Conservation (phyloP, 768 basidiomycete genomes). For the Hemileccinum impolitum region DNA sequence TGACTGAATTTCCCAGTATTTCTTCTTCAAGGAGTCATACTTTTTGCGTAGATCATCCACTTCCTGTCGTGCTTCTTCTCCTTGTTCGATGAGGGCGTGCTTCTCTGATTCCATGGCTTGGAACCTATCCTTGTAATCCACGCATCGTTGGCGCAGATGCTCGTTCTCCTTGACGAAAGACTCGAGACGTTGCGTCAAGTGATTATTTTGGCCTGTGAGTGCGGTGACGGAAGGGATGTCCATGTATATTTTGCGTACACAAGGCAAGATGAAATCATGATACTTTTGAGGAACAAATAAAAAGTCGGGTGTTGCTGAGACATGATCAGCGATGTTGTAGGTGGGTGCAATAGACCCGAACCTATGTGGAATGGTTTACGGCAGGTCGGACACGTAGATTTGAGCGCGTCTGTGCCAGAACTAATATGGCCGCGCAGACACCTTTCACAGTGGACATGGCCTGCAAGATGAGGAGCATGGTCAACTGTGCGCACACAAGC, state of each 20-base stretch:
- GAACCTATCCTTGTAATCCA: constrained; percentile 36
- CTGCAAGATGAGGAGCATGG: constrained; percentile 38
- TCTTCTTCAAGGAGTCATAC: constrained; percentile 30
- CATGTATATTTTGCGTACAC: constrained; percentile 54
- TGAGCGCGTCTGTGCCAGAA: constrained; percentile 29
- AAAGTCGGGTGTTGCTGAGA: constrained; percentile 46
- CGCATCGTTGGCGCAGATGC: constrained; percentile 41
- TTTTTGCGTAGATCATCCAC: constrained; percentile 36
- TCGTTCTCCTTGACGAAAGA: constrained; percentile 41
- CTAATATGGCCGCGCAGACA: constrained; percentile 44
- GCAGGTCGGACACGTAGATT: constrained; percentile 59
- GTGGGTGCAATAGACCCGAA: constrained; percentile 27
- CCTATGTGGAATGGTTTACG: constrained; percentile 52
- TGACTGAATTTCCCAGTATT: constrained; percentile 14
- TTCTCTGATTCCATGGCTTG: constrained; percentile 33
- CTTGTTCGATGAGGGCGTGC: constrained; percentile 24
- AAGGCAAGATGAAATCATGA: constrained; percentile 53
- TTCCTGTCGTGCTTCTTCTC: constrained; percentile 37
- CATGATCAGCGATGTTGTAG: not conserved
- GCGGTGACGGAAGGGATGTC: constrained; percentile 33
- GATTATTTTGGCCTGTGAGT: constrained; percentile 32
- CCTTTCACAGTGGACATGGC: constrained; percentile 63
- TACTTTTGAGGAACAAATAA: constrained; percentile 53
- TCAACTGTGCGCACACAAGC: constrained; percentile 2
- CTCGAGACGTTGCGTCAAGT: constrained; percentile 38